These are phyloP conservation scores for Plasmodium vivax DNA, from an alignment of 169 alveolate genomes.

Conservation along the genomic window DNA sequence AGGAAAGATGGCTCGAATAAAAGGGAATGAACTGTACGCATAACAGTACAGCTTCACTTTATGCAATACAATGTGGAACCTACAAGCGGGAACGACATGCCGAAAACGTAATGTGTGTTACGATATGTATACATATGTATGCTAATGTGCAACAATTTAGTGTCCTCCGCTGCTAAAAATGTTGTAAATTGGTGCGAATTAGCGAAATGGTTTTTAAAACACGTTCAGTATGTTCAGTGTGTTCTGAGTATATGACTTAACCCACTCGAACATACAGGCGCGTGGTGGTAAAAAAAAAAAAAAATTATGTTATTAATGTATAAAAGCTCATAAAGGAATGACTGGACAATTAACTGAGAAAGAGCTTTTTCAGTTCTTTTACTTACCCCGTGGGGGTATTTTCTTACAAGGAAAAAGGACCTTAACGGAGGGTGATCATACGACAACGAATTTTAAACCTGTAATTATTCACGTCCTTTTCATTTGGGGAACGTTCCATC, in stretches of 20 bases:
- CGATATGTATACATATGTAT: background rate
- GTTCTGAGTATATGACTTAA: background rate
- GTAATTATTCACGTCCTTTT: background rate
- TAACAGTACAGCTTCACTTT: background rate
- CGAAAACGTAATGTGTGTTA: background rate
- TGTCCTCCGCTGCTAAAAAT: background rate
- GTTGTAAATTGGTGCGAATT: background rate
- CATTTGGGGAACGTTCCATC: background rate
- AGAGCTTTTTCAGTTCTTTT: background rate
- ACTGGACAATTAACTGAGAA: background rate
- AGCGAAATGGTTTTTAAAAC: background rate
- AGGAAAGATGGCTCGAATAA: background rate
- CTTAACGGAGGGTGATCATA: background rate
- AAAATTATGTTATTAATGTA: background rate
- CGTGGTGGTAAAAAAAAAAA: background rate
- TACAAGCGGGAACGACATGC: background rate
- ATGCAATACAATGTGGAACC: background rate
- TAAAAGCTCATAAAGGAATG: background rate
- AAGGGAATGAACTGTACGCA: background rate
- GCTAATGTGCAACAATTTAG: background rate
- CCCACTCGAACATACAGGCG: background rate
- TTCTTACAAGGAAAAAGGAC: background rate
- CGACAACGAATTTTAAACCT: background rate
- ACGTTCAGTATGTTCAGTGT: background rate
- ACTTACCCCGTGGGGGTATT: background rate